Conservation (phyloP, 495 filamentous ascomycete species). For the Astrothelium subdiscretum region DNA sequence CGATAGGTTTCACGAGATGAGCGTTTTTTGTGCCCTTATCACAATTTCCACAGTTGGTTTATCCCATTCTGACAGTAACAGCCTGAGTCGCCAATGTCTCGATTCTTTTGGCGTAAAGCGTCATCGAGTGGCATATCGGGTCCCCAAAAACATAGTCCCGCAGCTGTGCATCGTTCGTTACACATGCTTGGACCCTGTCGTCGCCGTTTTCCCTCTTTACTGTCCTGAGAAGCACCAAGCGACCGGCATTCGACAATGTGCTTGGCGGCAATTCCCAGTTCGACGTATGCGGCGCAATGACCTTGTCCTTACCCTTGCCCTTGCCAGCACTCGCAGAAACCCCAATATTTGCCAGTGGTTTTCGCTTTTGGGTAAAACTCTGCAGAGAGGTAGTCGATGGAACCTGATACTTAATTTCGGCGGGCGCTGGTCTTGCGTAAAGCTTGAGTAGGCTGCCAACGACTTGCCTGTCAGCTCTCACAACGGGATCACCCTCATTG, state of each 20-base stretch:
- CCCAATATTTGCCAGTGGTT: background rate
- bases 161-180: slow-evolving; percentile 52
- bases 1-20: no score
- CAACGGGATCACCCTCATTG: slow-evolving; percentile 76
- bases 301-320: slow-evolving; percentile 4
- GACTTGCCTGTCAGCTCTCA: slow-evolving; percentile 63
- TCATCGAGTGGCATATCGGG: slow-evolving; percentile 68
- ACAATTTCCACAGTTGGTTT: no score
- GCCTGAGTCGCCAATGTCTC: slow-evolving; percentile 55
- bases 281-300: slow-evolving; percentile 14
- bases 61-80: slow-evolving; percentile 36
- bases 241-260: slow-evolving; percentile 53
- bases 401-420: background rate
- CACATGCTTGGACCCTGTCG: slow-evolving; percentile 49
- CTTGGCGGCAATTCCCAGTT: slow-evolving; percentile 52
- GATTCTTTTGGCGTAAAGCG: slow-evolving; percentile 55
- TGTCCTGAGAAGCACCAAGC: slow-evolving; percentile 49
- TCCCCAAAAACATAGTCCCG: slow-evolving; percentile 64
- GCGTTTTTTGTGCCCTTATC: no score
- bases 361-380: background rate
- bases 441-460: slow-evolving; percentile 58
- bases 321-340: background rate
- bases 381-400: slow-evolving; percentile 1
- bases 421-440: slow-evolving; percentile 51
- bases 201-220: slow-evolving; percentile 23